Conservation (phyloP, 805 yeast genomes). For the Tetrapisispora arboricola region DNA sequence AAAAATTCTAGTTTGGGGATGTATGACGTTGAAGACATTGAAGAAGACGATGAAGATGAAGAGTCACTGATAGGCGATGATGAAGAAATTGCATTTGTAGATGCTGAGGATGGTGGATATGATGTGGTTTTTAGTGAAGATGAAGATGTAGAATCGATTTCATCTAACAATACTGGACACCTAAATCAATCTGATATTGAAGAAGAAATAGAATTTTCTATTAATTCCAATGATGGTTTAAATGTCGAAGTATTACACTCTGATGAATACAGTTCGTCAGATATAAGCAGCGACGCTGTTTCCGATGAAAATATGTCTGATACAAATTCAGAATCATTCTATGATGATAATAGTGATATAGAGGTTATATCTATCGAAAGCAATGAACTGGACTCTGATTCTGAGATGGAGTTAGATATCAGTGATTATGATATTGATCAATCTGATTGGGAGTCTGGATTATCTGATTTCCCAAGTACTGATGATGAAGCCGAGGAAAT, state of each 20-base stretch:
- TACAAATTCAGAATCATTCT: slow-evolving; percentile 11
- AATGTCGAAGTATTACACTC: slow-evolving; percentile 12
- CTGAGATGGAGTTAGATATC: slow-evolving; percentile 28
- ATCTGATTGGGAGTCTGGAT: slow-evolving; percentile 30
- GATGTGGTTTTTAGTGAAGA: slow-evolving; percentile 28
- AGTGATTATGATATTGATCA: slow-evolving; percentile 29
- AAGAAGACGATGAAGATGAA: slow-evolving; percentile 41
- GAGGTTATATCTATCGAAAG: slow-evolving; percentile 19
- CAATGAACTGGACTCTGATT: slow-evolving; percentile 20
- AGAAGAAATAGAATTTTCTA: slow-evolving; percentile 15
- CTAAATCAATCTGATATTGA: slow-evolving; percentile 14
- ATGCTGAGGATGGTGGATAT: slow-evolving; percentile 28
- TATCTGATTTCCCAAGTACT: slow-evolving; percentile 26
- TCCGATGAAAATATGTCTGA: slow-evolving; percentile 24
- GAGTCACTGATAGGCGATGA: slow-evolving; percentile 39
- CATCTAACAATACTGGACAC: background rate
- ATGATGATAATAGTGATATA: slow-evolving; percentile 14
- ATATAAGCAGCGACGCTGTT: slow-evolving; percentile 18
- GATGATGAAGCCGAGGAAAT: slow-evolving; percentile 27
- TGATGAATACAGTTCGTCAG: slow-evolving; percentile 28
- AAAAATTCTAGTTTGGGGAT: slow-evolving; percentile 86
- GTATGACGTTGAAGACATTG: slow-evolving; percentile 75
- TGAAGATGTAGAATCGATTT: slow-evolving; percentile 17
- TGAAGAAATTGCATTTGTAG: slow-evolving; percentile 32
- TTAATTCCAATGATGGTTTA: slow-evolving; percentile 22